A percentile compares a stretch with the other conserved stretches of the same genome.
Conservation (phyloP, 2,329 filamentous ascomycete genomes). For the Dryadomyces sulphureus region DNA sequence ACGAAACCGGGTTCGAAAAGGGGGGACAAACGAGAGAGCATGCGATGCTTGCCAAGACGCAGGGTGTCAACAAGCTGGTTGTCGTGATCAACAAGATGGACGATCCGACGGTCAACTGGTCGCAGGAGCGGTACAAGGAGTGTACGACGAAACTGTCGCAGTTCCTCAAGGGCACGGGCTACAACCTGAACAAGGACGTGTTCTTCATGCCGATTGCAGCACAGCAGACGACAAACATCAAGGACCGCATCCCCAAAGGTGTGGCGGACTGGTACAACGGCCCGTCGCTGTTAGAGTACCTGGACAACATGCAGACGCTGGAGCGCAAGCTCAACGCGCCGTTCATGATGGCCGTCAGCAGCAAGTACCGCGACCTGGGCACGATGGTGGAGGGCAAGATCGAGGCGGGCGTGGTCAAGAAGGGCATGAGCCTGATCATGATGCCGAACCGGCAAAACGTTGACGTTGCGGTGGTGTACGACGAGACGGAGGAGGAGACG, state of each 20-base stretch:
- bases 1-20: constrained; percentile 94
- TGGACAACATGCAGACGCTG: constrained; percentile 54
- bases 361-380: constrained; percentile 94
- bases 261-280: constrained; percentile 73
- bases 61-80: constrained; percentile 92
- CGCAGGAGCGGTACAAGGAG: constrained; percentile 80
- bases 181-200: constrained; percentile 86
- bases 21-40: constrained; percentile 86
- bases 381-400: constrained; percentile 97
- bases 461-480: constrained; percentile 73
- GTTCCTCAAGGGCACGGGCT: constrained; percentile 85
- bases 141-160: constrained; percentile 76
- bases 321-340: constrained; percentile 94
- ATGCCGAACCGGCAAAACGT: constrained; percentile 87
- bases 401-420: constrained; percentile 86
- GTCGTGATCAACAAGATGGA: constrained; percentile 99
- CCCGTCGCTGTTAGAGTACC: constrained; percentile 82
- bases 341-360: constrained; percentile 97
- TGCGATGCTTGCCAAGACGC: constrained; percentile 93
- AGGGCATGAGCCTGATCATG: constrained; percentile 72
- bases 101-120: constrained; percentile 92
- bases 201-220: constrained; percentile 95
- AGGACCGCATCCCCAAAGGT: constrained; percentile 67
- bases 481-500: constrained; percentile 92
- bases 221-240: constrained; percentile 74